Evolutionary conservation across 306 rosid genomes (phyloP).

Genomic region (Quercus gilva): DNA sequence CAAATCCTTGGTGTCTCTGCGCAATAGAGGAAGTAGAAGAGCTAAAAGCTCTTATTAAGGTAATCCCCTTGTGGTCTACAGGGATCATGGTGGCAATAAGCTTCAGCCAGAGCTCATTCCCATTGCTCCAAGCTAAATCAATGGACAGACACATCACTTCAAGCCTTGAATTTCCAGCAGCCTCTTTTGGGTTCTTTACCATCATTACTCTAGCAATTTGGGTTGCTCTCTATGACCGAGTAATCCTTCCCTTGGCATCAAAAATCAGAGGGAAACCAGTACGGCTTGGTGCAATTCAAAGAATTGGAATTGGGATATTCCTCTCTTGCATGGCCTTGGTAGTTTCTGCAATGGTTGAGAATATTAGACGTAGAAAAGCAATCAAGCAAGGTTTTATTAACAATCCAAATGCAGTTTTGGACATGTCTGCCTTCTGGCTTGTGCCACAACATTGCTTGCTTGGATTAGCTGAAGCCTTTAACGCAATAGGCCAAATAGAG

Average conservation of each 20-base stretch:
- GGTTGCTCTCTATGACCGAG: slow-evolving; percentile 48
- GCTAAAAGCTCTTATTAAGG: slow-evolving; percentile 55
- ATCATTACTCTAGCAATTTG: slow-evolving; percentile 39
- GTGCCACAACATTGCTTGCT: slow-evolving; percentile 39
- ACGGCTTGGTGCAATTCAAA: slow-evolving; percentile 30
- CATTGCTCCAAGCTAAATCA: slow-evolving; percentile 56
- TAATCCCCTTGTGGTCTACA: slow-evolving; percentile 64
- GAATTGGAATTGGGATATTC: slow-evolving; percentile 66
- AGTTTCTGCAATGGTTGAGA: slow-evolving; percentile 49
- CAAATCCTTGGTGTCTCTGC: slow-evolving; percentile 65
- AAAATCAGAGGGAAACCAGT: slow-evolving; percentile 45
- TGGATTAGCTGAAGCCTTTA: slow-evolving; percentile 69
- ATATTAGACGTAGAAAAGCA: slow-evolving; percentile 38
- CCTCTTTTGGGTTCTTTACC: slow-evolving; percentile 47
- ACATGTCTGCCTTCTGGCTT: slow-evolving; percentile 73
- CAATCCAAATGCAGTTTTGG: slow-evolving; percentile 39
- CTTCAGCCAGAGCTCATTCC: slow-evolving; percentile 52
- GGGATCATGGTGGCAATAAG: slow-evolving; percentile 41
- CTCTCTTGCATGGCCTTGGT: slow-evolving; percentile 40
- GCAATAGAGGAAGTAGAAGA: slow-evolving; percentile 70
- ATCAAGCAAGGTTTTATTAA: slow-evolving; percentile 27
- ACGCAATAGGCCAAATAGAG: slow-evolving; percentile 56
- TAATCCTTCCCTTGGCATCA: slow-evolving; percentile 56
- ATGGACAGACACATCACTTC: slow-evolving; percentile 61
- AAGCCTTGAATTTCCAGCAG: slow-evolving; percentile 61